Evolutionary conservation across 306 rosid species (phyloP).

Genomic region (Acacia confusa): DNA sequence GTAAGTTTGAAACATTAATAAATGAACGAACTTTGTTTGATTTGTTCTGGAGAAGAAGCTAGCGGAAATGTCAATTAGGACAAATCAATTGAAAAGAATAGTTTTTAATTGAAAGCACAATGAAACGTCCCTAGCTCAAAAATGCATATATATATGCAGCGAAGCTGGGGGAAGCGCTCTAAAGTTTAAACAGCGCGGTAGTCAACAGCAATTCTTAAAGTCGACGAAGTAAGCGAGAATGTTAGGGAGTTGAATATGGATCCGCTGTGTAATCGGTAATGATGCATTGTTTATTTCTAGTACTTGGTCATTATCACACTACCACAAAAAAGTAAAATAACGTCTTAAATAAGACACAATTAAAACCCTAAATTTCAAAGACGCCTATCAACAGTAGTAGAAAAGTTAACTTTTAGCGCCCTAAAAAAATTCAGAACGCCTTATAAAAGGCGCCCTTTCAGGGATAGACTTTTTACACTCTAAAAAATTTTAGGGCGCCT

Average conservation of each 20-base stretch:
- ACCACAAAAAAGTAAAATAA: too few relatives aligned
- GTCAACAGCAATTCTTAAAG: neutral
- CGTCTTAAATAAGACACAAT: too few relatives aligned
- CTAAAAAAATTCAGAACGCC: too few relatives aligned
- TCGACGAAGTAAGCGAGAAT: neutral
- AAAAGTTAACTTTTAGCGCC: too few relatives aligned
- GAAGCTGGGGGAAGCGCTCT: neutral
- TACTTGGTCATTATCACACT: neutral
- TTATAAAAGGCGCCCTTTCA: too few relatives aligned
- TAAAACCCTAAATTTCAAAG: too few relatives aligned
- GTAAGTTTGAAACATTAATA: neutral
- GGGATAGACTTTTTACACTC: too few relatives aligned
- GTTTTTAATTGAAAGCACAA: neutral
- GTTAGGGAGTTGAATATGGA: neutral
- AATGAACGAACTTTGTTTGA: neutral
- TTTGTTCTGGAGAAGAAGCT: neutral
- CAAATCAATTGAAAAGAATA: neutral
- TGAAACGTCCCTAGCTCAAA: neutral
- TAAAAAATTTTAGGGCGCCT: too few relatives aligned
- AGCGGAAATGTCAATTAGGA: neutral
- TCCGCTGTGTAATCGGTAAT: neutral
- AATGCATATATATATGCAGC: too few relatives aligned
- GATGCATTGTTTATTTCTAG: neutral
- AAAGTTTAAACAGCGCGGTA: neutral
- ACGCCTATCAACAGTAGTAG: too few relatives aligned